Evolutionary conservation across 805 yeast genomes (phyloP), one percentile per base, ranked within the genome.

Genomic region (Jamesozyma spencerorum): DNA sequence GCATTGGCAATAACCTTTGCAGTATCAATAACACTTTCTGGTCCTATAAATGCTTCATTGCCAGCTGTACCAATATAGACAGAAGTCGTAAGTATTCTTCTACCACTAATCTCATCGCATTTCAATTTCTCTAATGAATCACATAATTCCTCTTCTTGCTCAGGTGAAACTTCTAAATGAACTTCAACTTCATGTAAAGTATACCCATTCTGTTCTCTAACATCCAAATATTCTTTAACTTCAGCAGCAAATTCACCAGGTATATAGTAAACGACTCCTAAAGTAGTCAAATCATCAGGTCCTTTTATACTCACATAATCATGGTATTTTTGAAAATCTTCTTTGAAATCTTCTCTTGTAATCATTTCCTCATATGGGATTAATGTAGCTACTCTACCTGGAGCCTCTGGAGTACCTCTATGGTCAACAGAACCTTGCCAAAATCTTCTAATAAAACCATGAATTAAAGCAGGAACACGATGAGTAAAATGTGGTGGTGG

Each of bases 371-470:
- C 70, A 34, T 73, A 65, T 8, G 87, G 74, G 1, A 88, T 68
- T 35, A 88, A 64, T 0, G 97, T 88, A 8, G 75, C 95, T 1
- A 88, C 97, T 27, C 97, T 63, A 0, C 97, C 97, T 1, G 94
- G 95, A n/a, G 63, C 57, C 42, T 75, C 84, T 0, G 85, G 86
- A 0, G 94, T 82, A 1, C 97, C 97, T 39, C 97, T 64, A 59
- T 90, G 95, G 58, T 88, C 97, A 18, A 80, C 76, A 10, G 92
- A 81, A 28, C 85, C 74, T 60, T 88, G 97, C 96, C 96, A 88
- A 56, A 88, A 88, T 34, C 95, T 64, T 17, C 97, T 70, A 1
- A 80, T 75, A 49, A 68, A 86, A 2, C 96, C 96, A 38, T 69
- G 68, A 18, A 88, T 68, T 36, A 79, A 74, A 0, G 96, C 96